phyloP scores from a whole-genome alignment of 1,139 yeast species.

The Meyerozyma carpophila region DNA sequence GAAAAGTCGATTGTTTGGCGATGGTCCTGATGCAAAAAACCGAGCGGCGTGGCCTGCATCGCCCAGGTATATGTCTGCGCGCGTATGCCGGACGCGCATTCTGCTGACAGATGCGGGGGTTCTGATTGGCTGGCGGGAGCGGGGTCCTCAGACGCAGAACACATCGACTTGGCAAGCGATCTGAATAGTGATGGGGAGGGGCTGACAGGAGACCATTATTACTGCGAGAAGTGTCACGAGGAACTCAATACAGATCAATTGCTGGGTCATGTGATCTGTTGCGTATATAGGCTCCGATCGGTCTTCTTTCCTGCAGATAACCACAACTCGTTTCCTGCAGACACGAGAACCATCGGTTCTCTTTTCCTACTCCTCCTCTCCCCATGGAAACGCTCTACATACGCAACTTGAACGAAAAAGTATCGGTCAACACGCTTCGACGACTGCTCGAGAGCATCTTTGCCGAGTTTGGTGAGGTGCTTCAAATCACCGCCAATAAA shows the following conservation, averaged over 20 bases:
- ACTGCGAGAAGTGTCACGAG: too few species aligned
- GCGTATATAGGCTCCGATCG: too few species aligned
- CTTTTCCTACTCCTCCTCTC: background rate
- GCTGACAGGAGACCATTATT: too few species aligned
- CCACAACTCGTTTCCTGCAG: too few species aligned
- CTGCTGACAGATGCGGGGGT: constrained; percentile 3
- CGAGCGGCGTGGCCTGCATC: background rate
- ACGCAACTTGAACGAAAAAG: constrained; percentile 68
- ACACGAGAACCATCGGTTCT: too few species aligned
- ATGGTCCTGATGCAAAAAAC: background rate
- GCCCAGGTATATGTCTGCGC: background rate
- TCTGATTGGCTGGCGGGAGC: constrained; percentile 1
- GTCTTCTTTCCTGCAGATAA: too few species aligned
- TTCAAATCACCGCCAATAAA: constrained; percentile 54
- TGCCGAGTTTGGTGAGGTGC: constrained; percentile 42
- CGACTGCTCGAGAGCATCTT: constrained; percentile 38
- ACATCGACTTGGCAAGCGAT: background rate
- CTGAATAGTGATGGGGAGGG: too few species aligned
- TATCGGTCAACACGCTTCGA: constrained; percentile 49
- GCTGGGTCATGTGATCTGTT: too few species aligned
- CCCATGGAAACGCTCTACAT: constrained; percentile 44
- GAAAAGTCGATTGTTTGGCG: background rate
- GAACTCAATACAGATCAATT: too few species aligned
- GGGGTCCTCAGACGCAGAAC: background rate
- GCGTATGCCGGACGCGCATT: background rate